phyloP scores from a whole-genome alignment of 768 basidiomycete species.

The Tricholoma saponaceum region DNA sequence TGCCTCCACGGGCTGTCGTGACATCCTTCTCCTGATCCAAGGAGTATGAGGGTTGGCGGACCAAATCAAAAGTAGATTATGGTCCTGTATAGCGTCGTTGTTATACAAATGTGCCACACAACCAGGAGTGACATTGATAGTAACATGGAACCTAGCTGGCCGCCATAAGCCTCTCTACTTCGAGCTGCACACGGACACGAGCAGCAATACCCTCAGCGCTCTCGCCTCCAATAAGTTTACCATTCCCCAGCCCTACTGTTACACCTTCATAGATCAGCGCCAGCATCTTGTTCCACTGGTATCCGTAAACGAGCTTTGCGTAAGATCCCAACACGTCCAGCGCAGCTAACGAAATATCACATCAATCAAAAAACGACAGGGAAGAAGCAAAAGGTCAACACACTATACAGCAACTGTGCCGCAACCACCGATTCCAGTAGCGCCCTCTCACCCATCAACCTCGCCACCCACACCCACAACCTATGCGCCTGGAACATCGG shows the following conservation, averaged over 20 bases:
- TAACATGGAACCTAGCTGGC: background rate
- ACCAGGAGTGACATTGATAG: background rate
- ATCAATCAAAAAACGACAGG: constrained; percentile 7
- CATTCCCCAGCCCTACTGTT: constrained; percentile 47
- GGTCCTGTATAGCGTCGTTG: background rate
- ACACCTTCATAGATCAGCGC: constrained; percentile 60
- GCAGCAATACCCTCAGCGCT: constrained; percentile 61
- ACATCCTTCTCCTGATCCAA: too few species aligned
- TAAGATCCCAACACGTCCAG: constrained; percentile 66
- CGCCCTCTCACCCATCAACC: constrained; percentile 49
- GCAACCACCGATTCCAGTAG: constrained; percentile 58
- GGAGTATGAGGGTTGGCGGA: too few species aligned
- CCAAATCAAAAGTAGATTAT: background rate
- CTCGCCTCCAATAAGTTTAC: constrained; percentile 52
- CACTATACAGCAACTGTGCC: constrained; percentile 70
- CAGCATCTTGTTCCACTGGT: constrained; percentile 75
- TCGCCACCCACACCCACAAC: constrained; percentile 70
- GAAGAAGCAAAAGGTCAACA: constrained; percentile 9
- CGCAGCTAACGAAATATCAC: constrained; percentile 42
- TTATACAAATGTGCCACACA: background rate
- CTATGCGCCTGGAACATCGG: constrained; percentile 56
- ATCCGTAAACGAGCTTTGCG: constrained; percentile 65
- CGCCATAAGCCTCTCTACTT: constrained; percentile 59
- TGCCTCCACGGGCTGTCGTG: too few species aligned
- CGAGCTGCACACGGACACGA: constrained; percentile 57